Evolutionary conservation across 306 rosid species (phyloP).

Genomic region (Bauhinia variegata): DNA sequence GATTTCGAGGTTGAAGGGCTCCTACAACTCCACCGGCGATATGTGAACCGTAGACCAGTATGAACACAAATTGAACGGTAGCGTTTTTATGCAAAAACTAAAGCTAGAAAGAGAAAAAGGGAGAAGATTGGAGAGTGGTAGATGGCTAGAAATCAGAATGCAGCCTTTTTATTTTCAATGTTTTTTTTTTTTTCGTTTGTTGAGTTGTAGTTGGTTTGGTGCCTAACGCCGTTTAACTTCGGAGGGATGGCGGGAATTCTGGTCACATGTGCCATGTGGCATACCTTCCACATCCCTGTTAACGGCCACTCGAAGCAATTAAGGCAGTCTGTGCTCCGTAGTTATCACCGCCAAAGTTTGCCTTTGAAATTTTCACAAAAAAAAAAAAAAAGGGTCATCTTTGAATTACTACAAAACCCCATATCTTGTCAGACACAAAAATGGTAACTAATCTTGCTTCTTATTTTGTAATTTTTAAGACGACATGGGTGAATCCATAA

Average conservation of each 20-base stretch:
- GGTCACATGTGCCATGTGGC: neutral
- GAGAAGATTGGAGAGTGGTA: neutral
- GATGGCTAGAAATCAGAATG: conserved; percentile 38
- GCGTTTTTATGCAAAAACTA: conserved; percentile 17
- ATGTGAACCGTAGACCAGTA: neutral
- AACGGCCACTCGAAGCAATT: conserved; percentile 53
- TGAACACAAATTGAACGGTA: conserved; percentile 11
- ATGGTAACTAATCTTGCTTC: too few species aligned
- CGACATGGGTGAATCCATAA: too few species aligned
- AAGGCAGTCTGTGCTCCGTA: too few species aligned
- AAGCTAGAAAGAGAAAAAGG: conserved; percentile 12
- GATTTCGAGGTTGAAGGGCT: conserved; percentile 38
- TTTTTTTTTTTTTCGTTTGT: neutral
- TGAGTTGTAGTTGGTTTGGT: conserved; percentile 42
- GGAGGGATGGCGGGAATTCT: neutral
- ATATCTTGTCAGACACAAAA: conserved; percentile 4
- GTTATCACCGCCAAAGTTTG: too few species aligned
- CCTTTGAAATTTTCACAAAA: too few species aligned
- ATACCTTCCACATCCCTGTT: conserved; percentile 38
- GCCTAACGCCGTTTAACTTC: conserved; percentile 54
- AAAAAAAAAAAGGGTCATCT: too few species aligned
- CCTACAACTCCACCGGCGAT: conserved; percentile 28
- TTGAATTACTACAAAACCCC: conserved; percentile 21
- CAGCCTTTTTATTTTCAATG: conserved; percentile 48
- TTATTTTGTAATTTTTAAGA: too few species aligned